Evolutionary conservation across 2,329 filamentous ascomycete species (phyloP).

Genomic region (Alternaria brassicicola): DNA sequence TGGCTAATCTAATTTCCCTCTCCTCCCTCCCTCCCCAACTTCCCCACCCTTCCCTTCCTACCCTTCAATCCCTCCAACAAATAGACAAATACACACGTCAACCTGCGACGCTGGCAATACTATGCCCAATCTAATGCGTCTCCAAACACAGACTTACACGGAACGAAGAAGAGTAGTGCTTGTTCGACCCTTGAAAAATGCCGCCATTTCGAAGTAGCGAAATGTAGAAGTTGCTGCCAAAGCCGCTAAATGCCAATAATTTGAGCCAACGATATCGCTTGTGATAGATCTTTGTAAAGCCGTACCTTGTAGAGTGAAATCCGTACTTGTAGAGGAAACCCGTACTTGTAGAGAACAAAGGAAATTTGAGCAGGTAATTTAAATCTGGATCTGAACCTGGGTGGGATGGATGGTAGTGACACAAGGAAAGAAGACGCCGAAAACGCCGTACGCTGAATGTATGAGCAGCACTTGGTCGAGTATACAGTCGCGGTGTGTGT

Average conservation of each 20-base stretch:
- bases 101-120: not conserved
- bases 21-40: not conserved
- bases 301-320: not conserved
- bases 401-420: not conserved
- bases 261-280: slow-evolving; percentile 5
- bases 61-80: not conserved
- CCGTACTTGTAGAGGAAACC: not conserved
- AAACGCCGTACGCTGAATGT: slow-evolving; percentile 11
- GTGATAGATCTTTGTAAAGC: slow-evolving; percentile 2
- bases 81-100: not conserved
- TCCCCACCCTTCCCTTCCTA: not conserved
- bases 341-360: slow-evolving; percentile 4
- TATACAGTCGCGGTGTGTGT: not conserved
- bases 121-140: not conserved
- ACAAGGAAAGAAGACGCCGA: slow-evolving; percentile 11
- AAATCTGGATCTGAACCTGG: not conserved
- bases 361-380: not conserved
- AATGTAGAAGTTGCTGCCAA: not conserved
- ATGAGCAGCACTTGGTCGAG: slow-evolving; percentile 2
- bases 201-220: not conserved
- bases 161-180: not conserved
- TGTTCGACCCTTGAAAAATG: not conserved
- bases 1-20: not conserved
- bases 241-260: slow-evolving; percentile 10
- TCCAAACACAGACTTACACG: not conserved